These are phyloP conservation scores for Penicillium diatomitis DNA, from an alignment of 495 filamentous ascomycete species.

Conservation along the genomic window DNA sequence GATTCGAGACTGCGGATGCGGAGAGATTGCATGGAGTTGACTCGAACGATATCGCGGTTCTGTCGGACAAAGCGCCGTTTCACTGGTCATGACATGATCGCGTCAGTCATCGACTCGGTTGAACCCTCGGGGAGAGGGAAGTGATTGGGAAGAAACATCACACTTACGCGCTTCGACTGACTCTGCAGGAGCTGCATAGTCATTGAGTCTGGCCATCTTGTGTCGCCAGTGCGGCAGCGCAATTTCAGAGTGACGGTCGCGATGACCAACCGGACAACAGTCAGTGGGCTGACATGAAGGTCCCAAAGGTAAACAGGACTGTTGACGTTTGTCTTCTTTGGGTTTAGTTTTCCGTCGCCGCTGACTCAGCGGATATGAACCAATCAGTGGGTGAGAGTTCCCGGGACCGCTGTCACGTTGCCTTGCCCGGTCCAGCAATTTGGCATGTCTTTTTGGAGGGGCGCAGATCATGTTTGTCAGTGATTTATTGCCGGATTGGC, in stretches of 20 bases:
- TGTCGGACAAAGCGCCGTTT: conserved; percentile 82
- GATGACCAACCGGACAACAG: not conserved
- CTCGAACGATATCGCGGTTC: conserved; percentile 85
- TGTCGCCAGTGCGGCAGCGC: not conserved
- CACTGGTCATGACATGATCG: conserved; percentile 40
- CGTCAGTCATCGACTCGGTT: conserved; percentile 2
- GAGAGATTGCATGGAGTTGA: conserved; percentile 83
- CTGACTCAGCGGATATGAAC: conserved; percentile 9
- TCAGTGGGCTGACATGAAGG: not conserved
- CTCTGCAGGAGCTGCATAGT: conserved; percentile 58
- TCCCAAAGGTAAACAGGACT: conserved; percentile 12
- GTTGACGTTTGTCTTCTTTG: conserved; percentile 34
- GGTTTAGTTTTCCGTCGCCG: conserved; percentile 19
- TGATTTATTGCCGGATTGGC: too few relatives aligned
- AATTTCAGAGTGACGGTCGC: not conserved
- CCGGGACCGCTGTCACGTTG: too few relatives aligned
- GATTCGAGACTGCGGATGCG: conserved; percentile 82
- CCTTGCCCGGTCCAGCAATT: too few relatives aligned
- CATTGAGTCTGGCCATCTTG: conserved; percentile 86
- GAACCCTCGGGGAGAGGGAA: not conserved
- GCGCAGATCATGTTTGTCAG: too few relatives aligned
- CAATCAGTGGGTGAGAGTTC: too few relatives aligned
- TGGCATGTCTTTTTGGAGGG: too few relatives aligned
- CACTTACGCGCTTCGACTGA: conserved; percentile 72
- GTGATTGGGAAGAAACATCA: not conserved